Evolutionary conservation across 306 rosid species (phyloP), one percentile per base, ranked within the genome.

Genomic region (Senna siamea): DNA sequence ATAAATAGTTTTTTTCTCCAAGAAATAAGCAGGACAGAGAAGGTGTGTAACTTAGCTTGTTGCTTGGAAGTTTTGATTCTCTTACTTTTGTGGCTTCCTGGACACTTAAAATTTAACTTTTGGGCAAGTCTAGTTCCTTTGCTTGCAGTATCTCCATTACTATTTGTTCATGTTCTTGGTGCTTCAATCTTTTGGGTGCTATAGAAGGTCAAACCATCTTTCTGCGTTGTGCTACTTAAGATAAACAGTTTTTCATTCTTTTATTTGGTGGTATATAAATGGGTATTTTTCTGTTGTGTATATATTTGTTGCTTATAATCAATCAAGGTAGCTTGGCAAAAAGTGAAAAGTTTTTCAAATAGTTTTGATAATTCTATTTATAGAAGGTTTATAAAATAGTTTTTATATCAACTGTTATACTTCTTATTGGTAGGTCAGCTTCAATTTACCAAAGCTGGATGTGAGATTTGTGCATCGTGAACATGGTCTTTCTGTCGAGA

Each of bases 401-500:
- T 64, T 73, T 66, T 43, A 50, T 43, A 15, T 76, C 59, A 26
- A 56, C 32, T 76, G 32, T 40, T 63, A 69, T 75, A 34, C 34
- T 43, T 82, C 51, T 76, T 51, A 77, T 58, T 77, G 70, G 72
- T 79, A 95, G 99, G 90, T 87, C 72, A 81, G 89, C 86, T 92
- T 92, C 87, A 77, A 81, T 78, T 74, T 95, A 55, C 83, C 89
- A 75, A 92, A 92, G 79, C 46, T 95, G 80, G 88, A 82, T 68
- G 84, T 88, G 69, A 87, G 76, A 75, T 88, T 95, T 79, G 77
- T 30, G 58, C 98, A 95, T 78, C 81, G 78, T 6, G 93, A 87
- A 80, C 82, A 78, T 72, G 79, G 83, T 82, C 76, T 95, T 65
- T 81, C 48, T 76, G 80, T 87, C 74, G 96, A 92, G 74, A 92